Evolutionary conservation across 2,329 filamentous ascomycete genomes (phyloP).

Genomic region (Colletotrichum destructivum): DNA sequence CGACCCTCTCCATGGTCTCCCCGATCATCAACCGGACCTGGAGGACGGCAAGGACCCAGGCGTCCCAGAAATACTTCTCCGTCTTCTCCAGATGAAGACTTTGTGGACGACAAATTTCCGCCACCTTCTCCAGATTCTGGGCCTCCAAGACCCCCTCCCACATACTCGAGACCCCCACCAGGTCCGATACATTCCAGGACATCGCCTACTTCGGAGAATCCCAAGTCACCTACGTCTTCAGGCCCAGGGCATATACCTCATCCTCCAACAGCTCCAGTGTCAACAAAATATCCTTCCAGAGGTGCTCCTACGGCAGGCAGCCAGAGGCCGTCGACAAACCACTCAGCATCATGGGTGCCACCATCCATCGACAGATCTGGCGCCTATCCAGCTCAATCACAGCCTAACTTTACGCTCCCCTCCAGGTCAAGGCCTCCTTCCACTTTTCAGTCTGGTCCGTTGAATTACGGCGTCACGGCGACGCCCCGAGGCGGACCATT

Average conservation of each 20-base stretch:
- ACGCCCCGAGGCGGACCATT: neutral
- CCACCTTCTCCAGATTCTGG: neutral
- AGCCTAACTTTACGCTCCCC: neutral
- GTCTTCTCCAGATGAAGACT: neutral
- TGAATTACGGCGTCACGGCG: neutral
- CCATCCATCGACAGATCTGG: neutral
- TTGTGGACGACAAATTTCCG: neutral
- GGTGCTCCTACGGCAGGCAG: neutral
- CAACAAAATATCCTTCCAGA: neutral
- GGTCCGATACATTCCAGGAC: neutral
- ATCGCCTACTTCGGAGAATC: neutral
- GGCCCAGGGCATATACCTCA: neutral
- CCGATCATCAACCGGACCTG: conserved; percentile 3
- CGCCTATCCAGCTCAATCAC: neutral
- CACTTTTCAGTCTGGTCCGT: neutral
- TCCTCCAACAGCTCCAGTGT: neutral
- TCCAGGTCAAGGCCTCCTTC: neutral
- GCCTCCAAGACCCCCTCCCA: conserved; percentile 1
- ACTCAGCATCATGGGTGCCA: neutral
- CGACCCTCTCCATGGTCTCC: conserved; percentile 1
- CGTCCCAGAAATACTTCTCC: neutral
- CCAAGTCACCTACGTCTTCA: neutral
- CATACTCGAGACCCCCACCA: neutral
- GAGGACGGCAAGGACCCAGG: neutral
- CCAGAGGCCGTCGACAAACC: neutral